Evolutionary conservation across 495 filamentous ascomycete species (phyloP).

Genomic region (Aspergillus egyptiacus): DNA sequence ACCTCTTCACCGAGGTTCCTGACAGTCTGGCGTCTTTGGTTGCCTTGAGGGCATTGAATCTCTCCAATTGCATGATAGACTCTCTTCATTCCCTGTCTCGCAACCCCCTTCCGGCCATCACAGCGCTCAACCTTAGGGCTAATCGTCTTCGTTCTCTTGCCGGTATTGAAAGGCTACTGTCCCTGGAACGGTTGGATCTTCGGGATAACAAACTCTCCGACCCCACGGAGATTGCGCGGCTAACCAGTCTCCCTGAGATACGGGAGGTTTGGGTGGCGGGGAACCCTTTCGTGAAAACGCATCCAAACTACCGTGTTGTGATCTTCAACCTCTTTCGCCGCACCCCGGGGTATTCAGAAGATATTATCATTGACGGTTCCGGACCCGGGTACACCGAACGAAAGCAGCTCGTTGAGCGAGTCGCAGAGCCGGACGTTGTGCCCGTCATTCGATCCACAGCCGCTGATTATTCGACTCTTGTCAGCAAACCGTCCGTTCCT

Average conservation of each 20-base stretch:
- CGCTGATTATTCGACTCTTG: slow-evolving; percentile 50
- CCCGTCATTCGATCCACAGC: slow-evolving; percentile 68
- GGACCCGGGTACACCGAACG: slow-evolving; percentile 77
- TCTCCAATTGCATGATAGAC: slow-evolving; percentile 96
- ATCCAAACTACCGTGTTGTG: slow-evolving; percentile 73
- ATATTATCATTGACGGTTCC: slow-evolving; percentile 80
- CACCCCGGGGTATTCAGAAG: slow-evolving; percentile 85
- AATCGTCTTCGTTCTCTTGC: slow-evolving; percentile 86
- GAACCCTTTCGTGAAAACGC: slow-evolving; percentile 87
- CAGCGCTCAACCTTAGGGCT: slow-evolving; percentile 80
- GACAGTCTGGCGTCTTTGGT: slow-evolving; percentile 79
- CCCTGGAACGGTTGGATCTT: slow-evolving; percentile 83
- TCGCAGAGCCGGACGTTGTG: slow-evolving; percentile 62
- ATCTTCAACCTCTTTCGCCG: slow-evolving; percentile 96
- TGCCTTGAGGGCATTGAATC: slow-evolving; percentile 78
- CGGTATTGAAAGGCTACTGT: slow-evolving; percentile 82
- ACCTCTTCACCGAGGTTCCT: slow-evolving; percentile 85
- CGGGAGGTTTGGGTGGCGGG: slow-evolving; percentile 84
- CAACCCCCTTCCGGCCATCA: slow-evolving; percentile 88
- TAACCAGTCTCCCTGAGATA: slow-evolving; percentile 87
- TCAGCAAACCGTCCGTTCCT: slow-evolving; percentile 47
- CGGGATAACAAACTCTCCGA: slow-evolving; percentile 88
- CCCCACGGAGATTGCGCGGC: slow-evolving; percentile 80
- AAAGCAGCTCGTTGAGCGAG: slow-evolving; percentile 78
- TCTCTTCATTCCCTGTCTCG: slow-evolving; percentile 81